These are phyloP conservation scores for Eucalyptus regnans DNA, from an alignment of 345 rosid species.

Conservation along the genomic window DNA sequence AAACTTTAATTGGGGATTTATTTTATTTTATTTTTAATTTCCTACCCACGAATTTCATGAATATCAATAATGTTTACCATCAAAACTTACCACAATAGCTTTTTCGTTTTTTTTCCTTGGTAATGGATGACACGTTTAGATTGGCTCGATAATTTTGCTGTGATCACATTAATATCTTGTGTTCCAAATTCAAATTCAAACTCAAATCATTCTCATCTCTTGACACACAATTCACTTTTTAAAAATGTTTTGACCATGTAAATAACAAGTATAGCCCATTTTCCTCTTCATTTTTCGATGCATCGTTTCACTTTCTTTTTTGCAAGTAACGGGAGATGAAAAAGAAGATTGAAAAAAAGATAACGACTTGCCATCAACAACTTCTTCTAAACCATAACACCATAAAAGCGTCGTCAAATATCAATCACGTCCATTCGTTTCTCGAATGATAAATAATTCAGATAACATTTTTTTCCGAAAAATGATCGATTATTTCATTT, in stretches of 20 bases:
- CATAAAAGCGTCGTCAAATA: background rate
- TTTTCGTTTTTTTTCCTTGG: accelerated
- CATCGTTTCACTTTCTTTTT: accelerated
- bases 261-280: background rate
- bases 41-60: background rate
- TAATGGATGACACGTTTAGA: accelerated
- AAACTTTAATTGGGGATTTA: background rate
- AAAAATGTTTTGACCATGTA: background rate
- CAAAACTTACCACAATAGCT: accelerated
- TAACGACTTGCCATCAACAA: background rate
- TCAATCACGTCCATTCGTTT: background rate
- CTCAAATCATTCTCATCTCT: background rate
- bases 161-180: accelerated
- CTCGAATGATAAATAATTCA: background rate
- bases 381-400: background rate
- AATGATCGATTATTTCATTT: background rate
- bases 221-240: background rate
- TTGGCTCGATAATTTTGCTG: accelerated
- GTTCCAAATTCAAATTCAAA: background rate
- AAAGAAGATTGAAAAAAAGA: background rate
- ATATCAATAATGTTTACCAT: background rate
- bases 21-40: background rate
- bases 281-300: too few species aligned
- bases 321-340: background rate
- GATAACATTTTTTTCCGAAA: background rate